Base-by-base conservation (phyloP, 2,329 filamentous ascomycete genomes). In the Ascochyta viciae-villosae region DNA sequence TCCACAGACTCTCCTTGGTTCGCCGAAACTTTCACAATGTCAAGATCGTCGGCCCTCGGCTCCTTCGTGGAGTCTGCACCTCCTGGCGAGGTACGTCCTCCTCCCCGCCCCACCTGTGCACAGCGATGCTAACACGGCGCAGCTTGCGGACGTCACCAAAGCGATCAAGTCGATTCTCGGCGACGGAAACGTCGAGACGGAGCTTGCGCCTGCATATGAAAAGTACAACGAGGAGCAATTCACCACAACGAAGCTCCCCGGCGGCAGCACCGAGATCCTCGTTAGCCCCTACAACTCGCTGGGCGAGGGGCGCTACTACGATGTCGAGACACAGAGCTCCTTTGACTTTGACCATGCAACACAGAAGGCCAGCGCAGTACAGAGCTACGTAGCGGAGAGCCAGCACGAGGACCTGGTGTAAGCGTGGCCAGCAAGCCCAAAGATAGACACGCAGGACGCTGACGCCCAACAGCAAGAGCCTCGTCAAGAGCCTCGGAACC, bases 201-300 rank as follows among this genome's bases (percentile, higher is more conserved):
- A 90, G 62, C 88, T 97, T 49, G 85, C 83, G 6, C 90, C 92
- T 0, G 92, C 95, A 0, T 96, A 96, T 75, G 83, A 93, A 78
- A 92, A 90, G 78, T 98, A 99, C 84, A 97, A 98, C 70, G 94
- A 99, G 78, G 89, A 93, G 77, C 95, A 99, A 78, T 90, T 97
- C 76, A 80, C 87, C 44, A 92, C 92, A 15, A 89, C 91, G 60
- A 96, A 96, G 83, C 85, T 99, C 52, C 94, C 94, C 0, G 92
- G 92, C 27, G 87, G 90, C 73, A 94, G 87, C 76, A 87, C 92
- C 75, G 79, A 89, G 78, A 85, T 88, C 61, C 85, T 98, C 64
- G 84, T 99, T 73, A 97, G 92, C 82, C 83, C 87, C 53, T 89
- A 96, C 81, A 98, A 94, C 78, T 87, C 87, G 45, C 81, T 97